Evolutionary conservation across 2,329 filamentous ascomycete genomes (phyloP), one percentile per base, ranked within the genome.

Genomic region (Clonostachys byssicola): DNA sequence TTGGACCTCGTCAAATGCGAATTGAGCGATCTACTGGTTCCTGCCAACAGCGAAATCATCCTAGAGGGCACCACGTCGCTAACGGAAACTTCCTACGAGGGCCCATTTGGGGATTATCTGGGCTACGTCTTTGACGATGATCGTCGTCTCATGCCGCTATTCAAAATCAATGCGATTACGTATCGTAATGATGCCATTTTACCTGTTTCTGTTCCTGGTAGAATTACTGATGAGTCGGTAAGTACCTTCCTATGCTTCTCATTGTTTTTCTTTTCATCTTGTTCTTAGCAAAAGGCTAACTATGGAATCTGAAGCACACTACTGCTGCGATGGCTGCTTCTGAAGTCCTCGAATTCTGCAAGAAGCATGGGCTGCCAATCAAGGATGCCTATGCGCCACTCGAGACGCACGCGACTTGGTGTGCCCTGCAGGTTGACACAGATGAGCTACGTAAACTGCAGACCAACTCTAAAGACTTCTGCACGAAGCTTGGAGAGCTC

Each of bases 391-490:
- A 67, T 50, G 51, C 71, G 0, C 72, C 71, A 0, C 71, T 74
- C 43, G 70, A 74, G 49, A 64, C 71, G 0, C 70, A 74, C 47
- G 72, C 71, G 0, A 76, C 68, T 1, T 78, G 75, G 74, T 64
- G 65, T 1, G 72, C 62, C 0, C 53, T 86, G 55, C 73, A 81
- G 49, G 73, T 83, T 18, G 81, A 86, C 56, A 77, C 73, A 2
- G 64, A 70, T 6, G 77, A 77, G 55, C 69, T 85, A 9, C 74
- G 76, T 34, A 68, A 72, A 9, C 73, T 81, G 71, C 74, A 81
- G 41, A 75, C 73, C 14, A 76, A 58, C 1, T 46, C 67, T 0
- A 51, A 59, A 16, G 64, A 67, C 0, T 67, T 78, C 42, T 61
- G 61, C 43, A 59, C 62, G 41, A 55, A 54, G 20, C 54, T 78